Evolutionary conservation across 1,139 yeast species (phyloP).

Genomic region (Debaryomyces sp.): DNA sequence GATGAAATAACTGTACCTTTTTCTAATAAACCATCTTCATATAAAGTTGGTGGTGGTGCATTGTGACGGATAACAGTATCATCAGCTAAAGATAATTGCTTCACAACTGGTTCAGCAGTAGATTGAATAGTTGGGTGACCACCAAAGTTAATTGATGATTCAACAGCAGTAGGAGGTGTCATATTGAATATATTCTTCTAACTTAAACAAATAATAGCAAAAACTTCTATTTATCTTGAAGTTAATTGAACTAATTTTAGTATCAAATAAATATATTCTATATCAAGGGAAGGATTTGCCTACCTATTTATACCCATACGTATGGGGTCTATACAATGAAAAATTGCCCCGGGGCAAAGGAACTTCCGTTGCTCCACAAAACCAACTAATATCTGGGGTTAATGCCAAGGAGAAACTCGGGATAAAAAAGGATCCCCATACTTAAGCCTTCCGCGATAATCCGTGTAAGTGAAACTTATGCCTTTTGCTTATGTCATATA

Average conservation of each 20-base stretch:
- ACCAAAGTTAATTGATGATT: conserved; percentile 47
- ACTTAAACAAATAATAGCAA: neutral
- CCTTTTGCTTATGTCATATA: neutral
- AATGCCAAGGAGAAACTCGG: conserved; percentile 2
- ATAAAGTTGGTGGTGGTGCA: conserved; percentile 89
- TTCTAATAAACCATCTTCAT: conserved; percentile 93
- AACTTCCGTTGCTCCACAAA: conserved; percentile 6
- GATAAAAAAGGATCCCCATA: neutral
- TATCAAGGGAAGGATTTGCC: neutral
- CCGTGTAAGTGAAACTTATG: conserved; percentile 2
- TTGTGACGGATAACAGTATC: conserved; percentile 73
- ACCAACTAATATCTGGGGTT: conserved; percentile 3
- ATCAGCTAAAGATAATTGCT: conserved; percentile 46
- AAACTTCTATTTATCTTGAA: neutral
- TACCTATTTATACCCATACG: neutral
- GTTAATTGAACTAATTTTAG: neutral
- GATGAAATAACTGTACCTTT: conserved; percentile 90
- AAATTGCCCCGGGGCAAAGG: conserved; percentile 8
- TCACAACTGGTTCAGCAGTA: conserved; percentile 47
- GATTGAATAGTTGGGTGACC: conserved; percentile 48
- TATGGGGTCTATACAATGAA: neutral
- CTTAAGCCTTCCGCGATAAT: neutral
- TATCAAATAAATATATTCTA: neutral
- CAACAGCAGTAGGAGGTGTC: conserved; percentile 54
- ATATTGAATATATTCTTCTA: conserved; percentile 19